These are phyloP conservation scores for Annulohypoxylon truncatum DNA, from an alignment of 2,329 filamentous ascomycete genomes.

Conservation along the genomic window DNA sequence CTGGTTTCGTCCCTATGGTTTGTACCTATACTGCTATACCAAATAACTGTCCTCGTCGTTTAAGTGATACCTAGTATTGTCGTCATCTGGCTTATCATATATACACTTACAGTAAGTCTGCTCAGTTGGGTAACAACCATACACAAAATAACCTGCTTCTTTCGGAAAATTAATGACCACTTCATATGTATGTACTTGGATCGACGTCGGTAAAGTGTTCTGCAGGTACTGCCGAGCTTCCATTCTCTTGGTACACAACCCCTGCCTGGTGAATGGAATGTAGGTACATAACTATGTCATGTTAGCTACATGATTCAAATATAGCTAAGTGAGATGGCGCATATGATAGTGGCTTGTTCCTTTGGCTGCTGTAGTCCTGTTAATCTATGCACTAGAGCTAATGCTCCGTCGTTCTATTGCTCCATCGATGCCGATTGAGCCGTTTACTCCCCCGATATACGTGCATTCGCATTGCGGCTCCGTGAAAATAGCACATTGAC, in stretches of 20 bases:
- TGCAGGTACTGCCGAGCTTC: slow-evolving; percentile 36
- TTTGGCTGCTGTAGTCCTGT: slow-evolving; percentile 11
- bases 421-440: slow-evolving; percentile 11
- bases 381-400: slow-evolving; percentile 5
- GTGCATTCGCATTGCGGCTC: slow-evolving; percentile 2
- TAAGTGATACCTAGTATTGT: neutral
- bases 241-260: slow-evolving; percentile 24
- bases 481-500: slow-evolving; percentile 6
- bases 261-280: neutral
- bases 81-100: too few species aligned
- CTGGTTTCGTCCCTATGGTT: neutral
- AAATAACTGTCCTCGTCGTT: neutral
- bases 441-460: neutral
- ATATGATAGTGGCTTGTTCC: slow-evolving; percentile 17
- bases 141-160: neutral
- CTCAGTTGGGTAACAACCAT: neutral
- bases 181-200: slow-evolving; percentile 3
- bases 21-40: neutral
- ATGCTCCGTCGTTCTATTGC: slow-evolving; percentile 1
- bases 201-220: slow-evolving; percentile 25
- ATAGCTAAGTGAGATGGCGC: neutral
- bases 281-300: neutral
- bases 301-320: slow-evolving; percentile 11
- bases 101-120: neutral
- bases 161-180: neutral